phyloP scores from a whole-genome alignment of 2,329 filamentous ascomycete genomes.

The Nemania bipapillata region DNA sequence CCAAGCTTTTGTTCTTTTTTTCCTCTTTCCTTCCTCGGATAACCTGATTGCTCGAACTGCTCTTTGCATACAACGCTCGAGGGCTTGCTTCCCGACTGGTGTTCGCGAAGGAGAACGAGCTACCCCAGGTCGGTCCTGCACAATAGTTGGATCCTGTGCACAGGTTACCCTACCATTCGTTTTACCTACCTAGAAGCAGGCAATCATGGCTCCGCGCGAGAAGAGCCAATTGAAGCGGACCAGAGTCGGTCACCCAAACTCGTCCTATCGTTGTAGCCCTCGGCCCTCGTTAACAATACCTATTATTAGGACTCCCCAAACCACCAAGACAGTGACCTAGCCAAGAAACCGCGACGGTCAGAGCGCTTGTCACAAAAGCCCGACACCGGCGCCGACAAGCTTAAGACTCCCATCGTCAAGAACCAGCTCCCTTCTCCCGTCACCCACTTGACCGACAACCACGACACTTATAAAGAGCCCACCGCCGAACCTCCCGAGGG shows the following conservation, averaged over 20 bases:
- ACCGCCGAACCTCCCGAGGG: slow-evolving; percentile 76
- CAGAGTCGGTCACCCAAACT: slow-evolving; percentile 66
- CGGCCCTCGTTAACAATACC: slow-evolving; percentile 30
- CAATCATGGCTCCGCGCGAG: slow-evolving; percentile 71
- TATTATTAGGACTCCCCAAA: slow-evolving; percentile 57
- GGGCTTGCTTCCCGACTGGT: slow-evolving; percentile 11
- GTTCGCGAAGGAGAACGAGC: not conserved
- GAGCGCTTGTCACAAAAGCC: slow-evolving; percentile 71
- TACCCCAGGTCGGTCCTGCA: not conserved
- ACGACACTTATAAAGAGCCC: slow-evolving; percentile 71
- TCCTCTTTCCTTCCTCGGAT: not conserved
- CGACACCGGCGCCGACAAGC: slow-evolving; percentile 52
- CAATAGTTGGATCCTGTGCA: not conserved
- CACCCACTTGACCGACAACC: slow-evolving; percentile 68
- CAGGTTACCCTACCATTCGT: not conserved
- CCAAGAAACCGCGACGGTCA: slow-evolving; percentile 86
- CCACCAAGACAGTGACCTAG: slow-evolving; percentile 68
- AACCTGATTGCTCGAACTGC: slow-evolving; percentile 1
- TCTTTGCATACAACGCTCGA: slow-evolving; percentile 1
- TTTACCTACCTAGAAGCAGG: not conserved
- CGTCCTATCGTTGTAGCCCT: slow-evolving; percentile 34
- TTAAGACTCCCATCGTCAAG: slow-evolving; percentile 68
- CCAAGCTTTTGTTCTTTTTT: not conserved
- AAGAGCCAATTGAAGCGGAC: slow-evolving; percentile 87
- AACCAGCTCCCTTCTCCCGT: slow-evolving; percentile 82